Evolutionary conservation across 2,329 filamentous ascomycete genomes (phyloP), one percentile per base, ranked within the genome.

Genomic region (Pseudocercospora fuligena): DNA sequence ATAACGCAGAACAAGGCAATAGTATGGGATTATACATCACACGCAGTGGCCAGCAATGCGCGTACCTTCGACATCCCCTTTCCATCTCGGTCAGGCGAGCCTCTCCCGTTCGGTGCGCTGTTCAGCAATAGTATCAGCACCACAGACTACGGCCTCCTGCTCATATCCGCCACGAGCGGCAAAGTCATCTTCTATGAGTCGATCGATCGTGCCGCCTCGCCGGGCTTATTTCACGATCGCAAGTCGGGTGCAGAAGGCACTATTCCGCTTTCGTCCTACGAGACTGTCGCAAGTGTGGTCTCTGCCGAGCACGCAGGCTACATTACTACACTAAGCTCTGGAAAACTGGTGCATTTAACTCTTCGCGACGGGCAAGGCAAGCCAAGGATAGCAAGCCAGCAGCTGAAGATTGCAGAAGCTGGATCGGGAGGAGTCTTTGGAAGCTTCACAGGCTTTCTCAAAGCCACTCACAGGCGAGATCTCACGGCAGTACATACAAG

Each of bases 131-230:
- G 92, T 5, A 89, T 91, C 11, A 89, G 90, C 4, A 88, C 88
- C n/a, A 88, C 88, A 58, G 92, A 97, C 72, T 91, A 94, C 36
- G 95, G 95, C 2, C 85, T 99, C 43, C 88, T 99, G 29, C 87
- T 97, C 43, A 86, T 98, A 43, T 92, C 94, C 82, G 92, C 94
- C 12, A 88, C 87, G 19, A 93, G 86, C 58, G 95, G 95, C 61
- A 94, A 90, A 78, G 88, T 98, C 61, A 90, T 92, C 53, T 98
- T 95, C 79, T 98, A 95, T 93, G 95, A 98, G 78, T 96, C 93
- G 46, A 92, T 98, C 69, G 93, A 94, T 64, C 93, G 89, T 78
- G 93, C 93, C 9, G 92, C 93, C 46, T 93, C 92, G 0, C 85
- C 96, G 63, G 92, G 92, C 69, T 87, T 96, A 47, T 92, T 94